Evolutionary conservation across 2,329 filamentous ascomycete genomes (phyloP).

Genomic region (Madurella fahalii): DNA sequence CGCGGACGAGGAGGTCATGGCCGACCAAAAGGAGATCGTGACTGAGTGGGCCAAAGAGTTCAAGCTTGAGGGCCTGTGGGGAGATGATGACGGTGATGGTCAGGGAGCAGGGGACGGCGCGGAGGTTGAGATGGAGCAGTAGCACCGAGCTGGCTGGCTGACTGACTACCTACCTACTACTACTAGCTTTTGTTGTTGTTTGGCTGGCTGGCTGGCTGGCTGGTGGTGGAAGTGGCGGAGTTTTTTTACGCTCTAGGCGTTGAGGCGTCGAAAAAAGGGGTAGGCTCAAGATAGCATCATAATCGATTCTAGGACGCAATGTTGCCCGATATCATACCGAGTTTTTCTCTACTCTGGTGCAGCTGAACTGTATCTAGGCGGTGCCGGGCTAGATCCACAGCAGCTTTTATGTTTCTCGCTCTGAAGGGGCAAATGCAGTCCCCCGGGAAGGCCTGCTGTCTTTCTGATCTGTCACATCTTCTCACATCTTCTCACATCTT

Average conservation of each 20-base stretch:
- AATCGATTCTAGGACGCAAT: not conserved
- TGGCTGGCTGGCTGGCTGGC: slow-evolving; percentile 11
- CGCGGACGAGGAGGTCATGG: slow-evolving; percentile 43
- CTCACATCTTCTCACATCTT: too few species aligned
- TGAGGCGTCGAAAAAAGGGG: slow-evolving; percentile 16
- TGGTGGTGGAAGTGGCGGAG: slow-evolving; percentile 11
- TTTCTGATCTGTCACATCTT: not conserved
- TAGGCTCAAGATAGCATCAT: not conserved
- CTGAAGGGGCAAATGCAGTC: too few species aligned
- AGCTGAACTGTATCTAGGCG: too few species aligned
- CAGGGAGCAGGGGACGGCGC: slow-evolving; percentile 27
- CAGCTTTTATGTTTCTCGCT: too few species aligned
- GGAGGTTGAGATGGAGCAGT: slow-evolving; percentile 51
- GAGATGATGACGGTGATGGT: slow-evolving; percentile 49
- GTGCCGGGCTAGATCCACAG: too few species aligned
- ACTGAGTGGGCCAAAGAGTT: slow-evolving; percentile 93
- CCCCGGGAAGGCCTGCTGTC: not conserved
- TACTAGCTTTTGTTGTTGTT: not conserved
- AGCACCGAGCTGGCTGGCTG: slow-evolving; percentile 1
- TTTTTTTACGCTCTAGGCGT: slow-evolving; percentile 13
- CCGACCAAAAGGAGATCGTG: slow-evolving; percentile 81
- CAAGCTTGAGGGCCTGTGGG: slow-evolving; percentile 89
- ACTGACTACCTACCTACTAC: too few species aligned
- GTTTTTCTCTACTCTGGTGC: not conserved
- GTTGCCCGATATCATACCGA: not conserved